Evolutionary conservation across 2,329 filamentous ascomycete genomes (phyloP), one percentile per base, ranked within the genome.

Genomic region (Microsporum ferrugineum): DNA sequence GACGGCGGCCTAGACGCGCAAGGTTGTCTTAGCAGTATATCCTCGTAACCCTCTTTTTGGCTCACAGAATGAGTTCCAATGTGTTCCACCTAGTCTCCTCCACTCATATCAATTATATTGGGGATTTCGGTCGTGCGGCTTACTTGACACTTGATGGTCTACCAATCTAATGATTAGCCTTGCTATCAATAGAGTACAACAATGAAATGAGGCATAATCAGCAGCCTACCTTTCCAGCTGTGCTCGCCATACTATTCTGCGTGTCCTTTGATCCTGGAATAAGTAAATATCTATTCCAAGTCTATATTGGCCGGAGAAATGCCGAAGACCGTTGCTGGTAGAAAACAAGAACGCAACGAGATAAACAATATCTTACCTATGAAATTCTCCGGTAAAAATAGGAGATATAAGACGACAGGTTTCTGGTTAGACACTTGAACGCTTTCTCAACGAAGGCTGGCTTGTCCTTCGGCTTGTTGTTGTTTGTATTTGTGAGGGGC

Each of bases 91-190:
- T 29, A 47, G 10, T 23, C 23, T 47, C 43, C 43, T 10, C 17
- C 17, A 29, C 43, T 47, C 8, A 17, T 1, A 47, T 47, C n/a
- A 47, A 23, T 41, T 23, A 17, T 38, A 53, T 10, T 27, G 33
- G 49, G 34, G 49, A 17, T 29, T 43, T 49, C n/a, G 31, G 12
- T n/a, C 10, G 39, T 34, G 34, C 12, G n/a, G 39, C 68, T 64
- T 73, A 82, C 81, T 78, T 94, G 92, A 84, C 91, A 96, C 71
- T 87, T 95, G 74, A 96, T 96, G 70, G 89, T 90, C 90, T 96
- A 70, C 58, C 65, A 34, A 43, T 31, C 23, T 14, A 36, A 29
- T 29, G 51, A 59, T 63, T 61, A 60, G 53, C 56, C 14, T n/a
- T 43, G 10, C 14, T 17, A 27, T 41, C 38, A 34, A n/a, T 27